These are phyloP conservation scores for Penicillium crystallinum DNA, from an alignment of 495 filamentous ascomycete genomes.

Conservation along the genomic window DNA sequence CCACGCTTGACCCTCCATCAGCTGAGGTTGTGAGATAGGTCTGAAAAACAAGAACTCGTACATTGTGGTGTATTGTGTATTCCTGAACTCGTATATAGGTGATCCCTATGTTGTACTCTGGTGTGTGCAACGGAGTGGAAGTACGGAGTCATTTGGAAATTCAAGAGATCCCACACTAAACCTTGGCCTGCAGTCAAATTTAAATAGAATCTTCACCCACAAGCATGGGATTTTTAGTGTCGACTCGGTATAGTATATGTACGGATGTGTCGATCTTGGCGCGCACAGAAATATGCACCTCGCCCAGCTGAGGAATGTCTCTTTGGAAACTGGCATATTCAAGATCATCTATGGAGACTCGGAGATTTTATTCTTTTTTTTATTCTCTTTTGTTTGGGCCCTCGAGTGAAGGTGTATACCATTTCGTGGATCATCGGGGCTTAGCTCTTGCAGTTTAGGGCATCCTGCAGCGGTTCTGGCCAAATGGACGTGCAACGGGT, in stretches of 20 bases:
- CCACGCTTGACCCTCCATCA: slow-evolving; percentile 32
- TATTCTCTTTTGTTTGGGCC: not conserved
- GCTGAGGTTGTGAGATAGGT: slow-evolving; percentile 25
- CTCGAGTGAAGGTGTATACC: not conserved
- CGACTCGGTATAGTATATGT: not conserved
- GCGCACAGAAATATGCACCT: slow-evolving; percentile 6
- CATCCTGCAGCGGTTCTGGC: slow-evolving; percentile 24
- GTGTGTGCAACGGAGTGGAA: too few species aligned
- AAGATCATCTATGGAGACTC: not conserved
- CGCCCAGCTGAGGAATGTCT: slow-evolving; percentile 1
- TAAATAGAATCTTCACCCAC: slow-evolving; percentile 4
- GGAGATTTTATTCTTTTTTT: not conserved
- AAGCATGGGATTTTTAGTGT: not conserved
- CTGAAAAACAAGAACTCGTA: slow-evolving; percentile 7
- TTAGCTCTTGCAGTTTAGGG: slow-evolving; percentile 32
- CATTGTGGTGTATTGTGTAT: slow-evolving; percentile 6
- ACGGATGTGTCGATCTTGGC: slow-evolving; percentile 2
- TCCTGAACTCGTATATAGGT: too few species aligned
- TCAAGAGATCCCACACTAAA: not conserved
- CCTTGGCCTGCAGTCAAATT: slow-evolving; percentile 2
- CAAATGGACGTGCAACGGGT: slow-evolving; percentile 29
- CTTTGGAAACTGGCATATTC: too few species aligned
- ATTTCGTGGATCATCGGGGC: slow-evolving; percentile 27
- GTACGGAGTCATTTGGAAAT: too few species aligned
- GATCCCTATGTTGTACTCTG: too few species aligned